Percentiles rank a stretch among this genome's conserved stretches.
phyloP scores from a whole-genome alignment of 441 rosid species.

The Populus hybrid region DNA sequence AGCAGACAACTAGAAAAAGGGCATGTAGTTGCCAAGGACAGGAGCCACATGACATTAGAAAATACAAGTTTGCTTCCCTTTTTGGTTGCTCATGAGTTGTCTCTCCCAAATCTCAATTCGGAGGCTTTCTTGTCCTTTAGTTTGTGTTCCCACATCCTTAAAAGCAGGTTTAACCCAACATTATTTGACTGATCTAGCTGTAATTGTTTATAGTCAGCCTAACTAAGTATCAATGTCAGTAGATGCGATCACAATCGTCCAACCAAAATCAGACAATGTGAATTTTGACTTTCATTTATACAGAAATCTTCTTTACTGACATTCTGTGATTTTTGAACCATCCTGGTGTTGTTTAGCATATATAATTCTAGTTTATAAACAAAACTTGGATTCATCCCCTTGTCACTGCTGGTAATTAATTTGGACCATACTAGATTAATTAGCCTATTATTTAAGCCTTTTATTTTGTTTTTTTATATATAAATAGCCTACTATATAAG shows the following conservation, averaged over 20 bases:
- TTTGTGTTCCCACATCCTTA: conserved; percentile 48
- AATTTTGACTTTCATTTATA: conserved; percentile 51
- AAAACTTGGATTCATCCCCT: conserved; percentile 40
- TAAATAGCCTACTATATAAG: background rate
- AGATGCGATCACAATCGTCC: conserved; percentile 50
- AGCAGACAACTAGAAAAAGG: background rate
- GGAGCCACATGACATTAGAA: conserved; percentile 37
- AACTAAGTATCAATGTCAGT: conserved; percentile 45
- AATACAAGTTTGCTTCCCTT: conserved; percentile 34
- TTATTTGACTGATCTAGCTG: conserved; percentile 23
- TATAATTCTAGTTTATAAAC: conserved; percentile 16
- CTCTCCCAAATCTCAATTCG: conserved; percentile 36
- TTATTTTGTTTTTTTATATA: background rate
- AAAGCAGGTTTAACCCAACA: conserved; percentile 33
- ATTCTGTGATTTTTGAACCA: conserved; percentile 10
- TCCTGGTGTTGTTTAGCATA: conserved; percentile 27
- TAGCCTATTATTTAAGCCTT: background rate
- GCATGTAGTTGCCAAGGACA: conserved; percentile 20
- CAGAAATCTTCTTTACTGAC: conserved; percentile 16
- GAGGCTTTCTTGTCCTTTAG: conserved; percentile 55
- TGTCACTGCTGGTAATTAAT: conserved; percentile 32
- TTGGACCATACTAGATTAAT: conserved; percentile 4
- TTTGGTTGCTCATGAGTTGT: conserved; percentile 48
- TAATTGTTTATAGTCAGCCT: conserved; percentile 34
- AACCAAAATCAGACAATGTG: conserved; percentile 43